Base-by-base conservation (phyloP, 305 asterid species). In the Fraxinus nigra region DNA sequence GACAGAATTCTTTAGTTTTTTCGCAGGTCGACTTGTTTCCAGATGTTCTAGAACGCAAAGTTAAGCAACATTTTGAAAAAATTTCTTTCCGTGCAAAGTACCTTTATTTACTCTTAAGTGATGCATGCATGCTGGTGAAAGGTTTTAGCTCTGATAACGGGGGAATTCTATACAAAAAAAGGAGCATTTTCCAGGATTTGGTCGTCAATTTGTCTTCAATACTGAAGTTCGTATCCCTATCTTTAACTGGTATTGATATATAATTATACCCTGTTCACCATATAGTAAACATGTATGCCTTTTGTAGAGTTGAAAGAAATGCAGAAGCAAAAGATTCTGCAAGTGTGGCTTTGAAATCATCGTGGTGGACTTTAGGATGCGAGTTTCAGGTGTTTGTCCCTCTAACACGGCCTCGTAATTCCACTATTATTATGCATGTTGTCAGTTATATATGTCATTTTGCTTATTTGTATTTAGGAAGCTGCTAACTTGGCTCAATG, bases 151-250 rank as follows among this genome's bases (percentile, higher is more conserved):
- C 32, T 94, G 95, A 94, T 96, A 88, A 96, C 98, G 6, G 97
- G 95, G 75, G 98, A 93, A 78, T 94, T 93, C 90, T 96, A 96
- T 82, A 94, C 92, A 28, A 75, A 94, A 91, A 86, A 94, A 85
- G 86, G 99, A 94, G 91, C 98, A 96, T 89, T 96, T 96, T 87
- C 98, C 98, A 24, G 97, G 98, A 85, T 96, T 96, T 32, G 98
- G 98, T 75, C 93, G 98, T 78, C 99, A 98, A 65, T 94, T 90
- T 79, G 96, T 93, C 79, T 91, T 92, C 76, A 93, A 93, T 70
- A 94, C 98, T 89, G 79, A 94, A 90, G 98, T 94, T 76, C 43
- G 92, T 91, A 80, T 85, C 67, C 69, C 79, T 82, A 70, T 82
- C 75, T 24, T 70, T 59, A 13, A 70, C 61, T 65, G 26, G 48